phyloP scores from a whole-genome alignment of 2,329 filamentous ascomycete species.

The Arthrobotrys entomopaga region DNA sequence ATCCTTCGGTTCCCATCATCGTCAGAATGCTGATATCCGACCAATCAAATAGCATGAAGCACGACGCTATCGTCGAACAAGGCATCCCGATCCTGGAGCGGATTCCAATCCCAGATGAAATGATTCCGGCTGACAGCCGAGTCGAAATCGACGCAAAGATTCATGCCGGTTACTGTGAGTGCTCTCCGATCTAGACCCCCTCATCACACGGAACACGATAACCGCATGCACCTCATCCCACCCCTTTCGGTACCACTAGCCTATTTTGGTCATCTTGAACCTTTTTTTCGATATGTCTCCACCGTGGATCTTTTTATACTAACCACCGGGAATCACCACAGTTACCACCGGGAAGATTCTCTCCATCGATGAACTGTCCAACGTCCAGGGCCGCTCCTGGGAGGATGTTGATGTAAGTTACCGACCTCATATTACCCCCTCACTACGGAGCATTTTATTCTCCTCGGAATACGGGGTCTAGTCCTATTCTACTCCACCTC shows the following conservation, averaged over 20 bases:
- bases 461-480: not conserved
- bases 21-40: slow-evolving; percentile 17
- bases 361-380: slow-evolving; percentile 83
- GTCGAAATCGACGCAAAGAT: slow-evolving; percentile 99
- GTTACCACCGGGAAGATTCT: slow-evolving; percentile 88
- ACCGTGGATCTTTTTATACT: slow-evolving; percentile 47
- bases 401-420: slow-evolving; percentile 67
- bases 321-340: slow-evolving; percentile 60
- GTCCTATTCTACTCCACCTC: slow-evolving; percentile 19
- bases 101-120: slow-evolving; percentile 88
- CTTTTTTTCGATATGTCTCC: slow-evolving; percentile 11
- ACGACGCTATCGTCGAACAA: slow-evolving; percentile 86
- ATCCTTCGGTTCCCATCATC: not conserved
- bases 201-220: not conserved
- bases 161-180: slow-evolving; percentile 77
- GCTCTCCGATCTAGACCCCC: slow-evolving; percentile 27
- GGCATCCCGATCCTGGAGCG: slow-evolving; percentile 89
- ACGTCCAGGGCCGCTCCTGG: slow-evolving; percentile 90
- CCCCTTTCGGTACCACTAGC: slow-evolving; percentile 35
- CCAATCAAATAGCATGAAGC: slow-evolving; percentile 75
- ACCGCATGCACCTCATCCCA: slow-evolving; percentile 10
- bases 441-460: slow-evolving; percentile 26
- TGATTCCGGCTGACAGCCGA: slow-evolving; percentile 92
- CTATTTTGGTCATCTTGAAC: slow-evolving; percentile 12
- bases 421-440: slow-evolving; percentile 8